phyloP scores from a whole-genome alignment of 2,329 filamentous ascomycete genomes.

The Pyricularia sp. region DNA sequence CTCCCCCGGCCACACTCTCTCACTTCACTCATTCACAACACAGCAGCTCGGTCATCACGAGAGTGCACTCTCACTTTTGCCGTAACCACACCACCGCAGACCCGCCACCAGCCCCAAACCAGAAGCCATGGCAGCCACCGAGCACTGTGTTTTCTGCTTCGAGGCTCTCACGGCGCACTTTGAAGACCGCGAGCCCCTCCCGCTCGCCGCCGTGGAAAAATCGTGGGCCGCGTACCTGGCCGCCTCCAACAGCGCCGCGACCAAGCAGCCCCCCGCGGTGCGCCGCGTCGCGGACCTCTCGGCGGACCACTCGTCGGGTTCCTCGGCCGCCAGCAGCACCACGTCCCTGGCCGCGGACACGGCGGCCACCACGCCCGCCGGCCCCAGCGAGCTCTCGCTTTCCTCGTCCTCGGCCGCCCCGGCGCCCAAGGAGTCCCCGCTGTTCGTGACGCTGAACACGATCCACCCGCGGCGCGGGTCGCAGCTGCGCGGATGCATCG shows the following conservation, averaged over 20 bases:
- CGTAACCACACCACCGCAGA: not conserved
- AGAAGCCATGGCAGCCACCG: conserved; percentile 63
- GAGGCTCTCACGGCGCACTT: conserved; percentile 73
- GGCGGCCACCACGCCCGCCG: conserved; percentile 14
- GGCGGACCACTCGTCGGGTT: conserved; percentile 21
- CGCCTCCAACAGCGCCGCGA: conserved; percentile 9
- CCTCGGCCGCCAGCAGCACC: conserved; percentile 17
- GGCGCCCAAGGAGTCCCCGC: conserved; percentile 49
- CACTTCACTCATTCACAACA: not conserved
- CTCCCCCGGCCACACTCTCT: not conserved
- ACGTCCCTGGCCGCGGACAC: conserved; percentile 20
- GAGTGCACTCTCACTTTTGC: not conserved
- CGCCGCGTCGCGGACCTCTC: conserved; percentile 27
- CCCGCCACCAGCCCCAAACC: not conserved
- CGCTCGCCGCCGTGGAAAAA: conserved; percentile 59
- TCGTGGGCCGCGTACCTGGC: conserved; percentile 42
- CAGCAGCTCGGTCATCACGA: not conserved
- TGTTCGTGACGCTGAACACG: conserved; percentile 95
- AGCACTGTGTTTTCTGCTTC: conserved; percentile 91
- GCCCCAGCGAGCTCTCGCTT: not conserved
- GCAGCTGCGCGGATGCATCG: conserved; percentile 85
- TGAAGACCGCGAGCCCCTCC: conserved; percentile 56
- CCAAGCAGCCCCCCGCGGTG: conserved; percentile 31
- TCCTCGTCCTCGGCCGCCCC: conserved; percentile 17
- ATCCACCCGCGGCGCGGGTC: conserved; percentile 49